phyloP scores from a whole-genome alignment of 179 eudicot species.

The Corrigiola litoralis region DNA sequence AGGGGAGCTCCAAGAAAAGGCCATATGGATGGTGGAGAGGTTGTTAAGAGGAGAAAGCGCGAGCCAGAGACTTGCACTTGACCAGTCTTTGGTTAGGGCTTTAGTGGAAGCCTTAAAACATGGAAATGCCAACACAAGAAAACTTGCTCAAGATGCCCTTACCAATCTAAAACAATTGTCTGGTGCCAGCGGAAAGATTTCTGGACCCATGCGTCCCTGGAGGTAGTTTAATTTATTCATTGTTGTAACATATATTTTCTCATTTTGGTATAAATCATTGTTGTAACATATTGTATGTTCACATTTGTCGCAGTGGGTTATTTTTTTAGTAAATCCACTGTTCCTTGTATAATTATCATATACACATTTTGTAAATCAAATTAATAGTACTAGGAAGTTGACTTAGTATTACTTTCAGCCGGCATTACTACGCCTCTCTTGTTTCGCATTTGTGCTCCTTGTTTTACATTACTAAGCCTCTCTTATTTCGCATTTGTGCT shows the following conservation, averaged over 20 bases:
- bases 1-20: conserved; percentile 63
- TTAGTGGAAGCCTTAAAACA: conserved; percentile 60
- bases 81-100: conserved; percentile 52
- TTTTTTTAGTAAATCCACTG: conserved; percentile 14
- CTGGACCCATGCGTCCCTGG: conserved; percentile 31
- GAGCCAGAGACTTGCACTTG: conserved; percentile 29
- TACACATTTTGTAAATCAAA: conserved; percentile 17
- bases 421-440: background rate
- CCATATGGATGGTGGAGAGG: conserved; percentile 52
- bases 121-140: conserved; percentile 46
- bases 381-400: background rate
- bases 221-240: conserved; percentile 22
- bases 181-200: conserved; percentile 52
- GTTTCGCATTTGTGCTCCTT: background rate
- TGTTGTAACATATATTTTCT: conserved; percentile 11
- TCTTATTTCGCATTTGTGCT: background rate
- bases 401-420: background rate
- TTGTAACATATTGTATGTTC: conserved; percentile 11
- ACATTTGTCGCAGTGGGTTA: conserved; percentile 12
- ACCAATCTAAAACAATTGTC: conserved; percentile 58
- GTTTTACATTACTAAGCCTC: background rate
- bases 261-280: too few relatives aligned
- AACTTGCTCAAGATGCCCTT: conserved; percentile 55
- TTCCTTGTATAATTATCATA: conserved; percentile 18
- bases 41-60: conserved; percentile 43